Conservation (phyloP, 345 rosid genomes). For the Lenwebbia sp. region DNA sequence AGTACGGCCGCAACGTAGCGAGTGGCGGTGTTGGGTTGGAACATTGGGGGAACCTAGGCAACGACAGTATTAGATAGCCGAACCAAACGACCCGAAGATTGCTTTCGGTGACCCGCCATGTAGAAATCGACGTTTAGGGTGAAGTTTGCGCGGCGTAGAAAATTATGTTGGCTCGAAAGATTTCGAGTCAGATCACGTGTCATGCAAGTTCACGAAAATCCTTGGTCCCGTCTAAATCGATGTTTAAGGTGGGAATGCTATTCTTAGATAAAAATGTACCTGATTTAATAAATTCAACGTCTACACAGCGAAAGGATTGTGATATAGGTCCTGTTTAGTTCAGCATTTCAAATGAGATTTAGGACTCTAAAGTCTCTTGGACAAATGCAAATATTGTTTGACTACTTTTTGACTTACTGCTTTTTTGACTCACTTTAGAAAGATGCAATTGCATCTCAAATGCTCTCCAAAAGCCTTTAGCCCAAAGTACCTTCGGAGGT, state of each 20-base stretch:
- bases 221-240: rapidly evolving
- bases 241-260: background rate
- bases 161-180: background rate
- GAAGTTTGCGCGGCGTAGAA: rapidly evolving
- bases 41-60: background rate
- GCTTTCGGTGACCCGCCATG: rapidly evolving
- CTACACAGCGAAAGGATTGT: no score
- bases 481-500: no score
- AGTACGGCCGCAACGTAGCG: rapidly evolving
- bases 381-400: no score
- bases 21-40: rapidly evolving
- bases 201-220: no score
- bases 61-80: rapidly evolving
- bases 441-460: no score
- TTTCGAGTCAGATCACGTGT: background rate
- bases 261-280: background rate
- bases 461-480: no score
- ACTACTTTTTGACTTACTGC: no score
- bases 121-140: background rate
- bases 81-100: rapidly evolving
- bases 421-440: no score
- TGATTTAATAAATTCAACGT: background rate
- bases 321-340: no score
- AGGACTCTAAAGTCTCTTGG: no score
- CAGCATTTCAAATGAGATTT: no score